These are phyloP conservation scores for Ailanthus altissimus DNA, from an alignment of 345 rosid species.

Conservation along the genomic window DNA sequence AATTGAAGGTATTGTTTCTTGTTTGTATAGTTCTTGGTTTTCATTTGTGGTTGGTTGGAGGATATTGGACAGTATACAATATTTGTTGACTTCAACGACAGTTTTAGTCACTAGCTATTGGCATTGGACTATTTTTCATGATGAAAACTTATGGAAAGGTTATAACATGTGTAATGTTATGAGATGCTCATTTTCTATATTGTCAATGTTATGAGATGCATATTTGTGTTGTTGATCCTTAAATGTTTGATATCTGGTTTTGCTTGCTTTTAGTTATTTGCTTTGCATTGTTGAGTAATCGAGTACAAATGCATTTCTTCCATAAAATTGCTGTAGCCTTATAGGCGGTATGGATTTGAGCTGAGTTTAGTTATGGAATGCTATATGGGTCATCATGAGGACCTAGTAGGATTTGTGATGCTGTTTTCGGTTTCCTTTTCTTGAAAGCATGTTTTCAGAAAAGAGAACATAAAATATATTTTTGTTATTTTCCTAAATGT, in stretches of 20 bases:
- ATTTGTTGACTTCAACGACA: background rate
- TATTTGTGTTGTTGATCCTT: background rate
- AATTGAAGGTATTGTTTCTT: background rate
- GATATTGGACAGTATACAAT: background rate
- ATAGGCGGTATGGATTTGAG: background rate
- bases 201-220: background rate
- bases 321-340: background rate
- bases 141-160: background rate
- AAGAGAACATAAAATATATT: too few species aligned
- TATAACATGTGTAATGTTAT: background rate
- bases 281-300: background rate
- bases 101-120: background rate
- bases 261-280: background rate
- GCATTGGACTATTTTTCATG: background rate
- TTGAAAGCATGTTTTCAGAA: too few species aligned
- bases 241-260: background rate
- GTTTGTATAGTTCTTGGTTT: background rate
- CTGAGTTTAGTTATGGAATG: background rate
- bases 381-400: too few species aligned
- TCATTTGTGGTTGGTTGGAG: background rate
- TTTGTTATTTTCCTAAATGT: too few species aligned
- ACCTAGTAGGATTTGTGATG: background rate
- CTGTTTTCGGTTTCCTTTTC: too few species aligned
- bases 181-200: background rate
- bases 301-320: background rate